Evolutionary conservation across 208 protist genomes (phyloP), one percentile per base, ranked within the genome.

Genomic region (Tetramitus jugosus): DNA sequence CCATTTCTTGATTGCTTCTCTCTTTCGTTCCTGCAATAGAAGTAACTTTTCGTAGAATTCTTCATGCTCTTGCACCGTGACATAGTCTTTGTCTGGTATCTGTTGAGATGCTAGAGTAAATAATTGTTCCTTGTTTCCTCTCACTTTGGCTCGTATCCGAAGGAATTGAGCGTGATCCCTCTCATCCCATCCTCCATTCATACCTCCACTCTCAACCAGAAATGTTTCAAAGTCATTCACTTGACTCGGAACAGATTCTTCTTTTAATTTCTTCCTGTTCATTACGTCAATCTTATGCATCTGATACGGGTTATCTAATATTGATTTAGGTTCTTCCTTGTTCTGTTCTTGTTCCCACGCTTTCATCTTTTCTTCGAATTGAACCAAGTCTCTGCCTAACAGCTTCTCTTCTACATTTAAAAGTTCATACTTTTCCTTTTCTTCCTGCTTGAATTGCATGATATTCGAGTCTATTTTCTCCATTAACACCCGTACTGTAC

Each of bases 201-300:
- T 0, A 0, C 65, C 65, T 71, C 65, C 65, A 71, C 49, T 1
- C 2, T 49, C 0, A 14, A 40, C 7, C 33, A 71, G 39, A 71
- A 40, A 71, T 8, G 26, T 71, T 29, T 71, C 65, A 13, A 49
- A 71, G 26, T 42, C 65, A 49, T 37, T 71, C 13, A 71, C 65
- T 49, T 71, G 39, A 14, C 20, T 3, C 0, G 65, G 65, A 8
- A 71, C 65, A 33, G 23, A n/a, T 26, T 31, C 26, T 26, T 23
- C 14, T 40, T 71, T 42, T 71, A 37, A 23, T 42, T 29, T 71
- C 39, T 71, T n/a, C 17, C 49, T 29, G 4, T 49, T 14, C 4
- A 37, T 29, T 71, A 35, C 6, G n/a, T 33, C 49, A 1, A 71
- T n/a, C 2, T 17, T 26, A 33, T 71, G 17, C 65, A 71, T 71